Conservation (phyloP, 345 rosid species). For the Ailanthus altissimus region DNA sequence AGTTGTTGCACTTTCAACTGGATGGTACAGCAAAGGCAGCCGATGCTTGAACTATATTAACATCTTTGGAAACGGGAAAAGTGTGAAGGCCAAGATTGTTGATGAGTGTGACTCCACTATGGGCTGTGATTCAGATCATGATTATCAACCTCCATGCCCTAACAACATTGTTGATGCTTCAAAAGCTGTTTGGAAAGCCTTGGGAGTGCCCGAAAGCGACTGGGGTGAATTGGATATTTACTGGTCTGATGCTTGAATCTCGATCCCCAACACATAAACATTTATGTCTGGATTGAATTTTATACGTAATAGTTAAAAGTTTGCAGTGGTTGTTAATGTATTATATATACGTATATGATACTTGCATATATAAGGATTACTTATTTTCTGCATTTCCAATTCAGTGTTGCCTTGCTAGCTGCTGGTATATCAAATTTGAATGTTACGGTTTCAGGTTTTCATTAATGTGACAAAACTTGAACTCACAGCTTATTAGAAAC, state of each 20-base stretch:
- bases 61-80: constrained; percentile 22
- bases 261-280: neutral
- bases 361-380: too few relatives aligned
- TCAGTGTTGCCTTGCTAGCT: too few relatives aligned
- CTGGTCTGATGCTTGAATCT: constrained; percentile 22
- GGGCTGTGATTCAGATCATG: constrained; percentile 29
- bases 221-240: constrained; percentile 21
- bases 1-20: constrained; percentile 31
- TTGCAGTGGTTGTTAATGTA: neutral
- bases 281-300: neutral
- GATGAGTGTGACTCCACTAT: constrained; percentile 34
- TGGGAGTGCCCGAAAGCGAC: constrained; percentile 16
- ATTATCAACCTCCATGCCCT: constrained; percentile 35
- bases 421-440: too few relatives aligned
- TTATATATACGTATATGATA: too few relatives aligned
- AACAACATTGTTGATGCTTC: constrained; percentile 38
- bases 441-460: too few relatives aligned
- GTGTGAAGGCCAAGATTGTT: constrained; percentile 30
- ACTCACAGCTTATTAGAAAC: too few relatives aligned
- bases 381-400: neutral
- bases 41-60: constrained; percentile 23
- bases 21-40: constrained; percentile 30
- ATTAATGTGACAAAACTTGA: too few relatives aligned
- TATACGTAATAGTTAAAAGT: too few relatives aligned
- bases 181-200: constrained; percentile 27